Percentiles rank a stretch among this genome's conserved stretches.
These are phyloP conservation scores for Kodamaea hsintzibuensis DNA, from an alignment of 805 yeast species.

Conservation along the genomic window DNA sequence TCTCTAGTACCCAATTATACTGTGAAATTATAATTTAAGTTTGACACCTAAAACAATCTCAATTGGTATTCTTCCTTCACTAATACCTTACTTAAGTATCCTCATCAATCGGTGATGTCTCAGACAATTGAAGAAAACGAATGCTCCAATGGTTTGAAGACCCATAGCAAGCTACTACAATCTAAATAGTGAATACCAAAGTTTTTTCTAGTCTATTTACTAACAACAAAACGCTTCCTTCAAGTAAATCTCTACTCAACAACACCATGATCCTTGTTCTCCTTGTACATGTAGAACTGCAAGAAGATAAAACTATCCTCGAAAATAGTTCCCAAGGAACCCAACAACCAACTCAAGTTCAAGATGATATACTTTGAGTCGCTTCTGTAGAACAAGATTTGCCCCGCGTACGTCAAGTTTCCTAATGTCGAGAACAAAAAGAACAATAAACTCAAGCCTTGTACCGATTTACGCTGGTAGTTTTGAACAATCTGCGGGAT, in stretches of 20 bases:
- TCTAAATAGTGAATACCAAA: too few relatives aligned
- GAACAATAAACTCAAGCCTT: constrained; percentile 82
- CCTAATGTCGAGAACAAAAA: constrained; percentile 75
- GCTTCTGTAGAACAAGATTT: constrained; percentile 63
- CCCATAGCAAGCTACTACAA: too few relatives aligned
- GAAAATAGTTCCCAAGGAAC: constrained; percentile 73
- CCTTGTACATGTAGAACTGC: constrained; percentile 65
- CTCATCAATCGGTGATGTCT: too few relatives aligned
- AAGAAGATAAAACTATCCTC: constrained; percentile 68
- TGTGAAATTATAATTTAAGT: too few relatives aligned
- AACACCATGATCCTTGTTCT: constrained; percentile 18
- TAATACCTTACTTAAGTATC: too few relatives aligned
- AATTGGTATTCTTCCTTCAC: too few relatives aligned
- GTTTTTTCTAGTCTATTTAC: too few relatives aligned
- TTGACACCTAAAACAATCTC: too few relatives aligned
- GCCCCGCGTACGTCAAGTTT: constrained; percentile 72
- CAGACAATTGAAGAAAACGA: too few relatives aligned
- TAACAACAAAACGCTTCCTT: too few relatives aligned
- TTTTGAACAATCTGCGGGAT: constrained; percentile 86
- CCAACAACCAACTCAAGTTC: constrained; percentile 76
- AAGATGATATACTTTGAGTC: constrained; percentile 60
- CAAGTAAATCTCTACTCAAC: not conserved
- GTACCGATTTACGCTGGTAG: constrained; percentile 71
- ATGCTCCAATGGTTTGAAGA: too few relatives aligned
- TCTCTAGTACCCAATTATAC: too few relatives aligned